These are phyloP conservation scores for Dendrobium officinale DNA, from an alignment of 106 monocot species.

Conservation along the genomic window DNA sequence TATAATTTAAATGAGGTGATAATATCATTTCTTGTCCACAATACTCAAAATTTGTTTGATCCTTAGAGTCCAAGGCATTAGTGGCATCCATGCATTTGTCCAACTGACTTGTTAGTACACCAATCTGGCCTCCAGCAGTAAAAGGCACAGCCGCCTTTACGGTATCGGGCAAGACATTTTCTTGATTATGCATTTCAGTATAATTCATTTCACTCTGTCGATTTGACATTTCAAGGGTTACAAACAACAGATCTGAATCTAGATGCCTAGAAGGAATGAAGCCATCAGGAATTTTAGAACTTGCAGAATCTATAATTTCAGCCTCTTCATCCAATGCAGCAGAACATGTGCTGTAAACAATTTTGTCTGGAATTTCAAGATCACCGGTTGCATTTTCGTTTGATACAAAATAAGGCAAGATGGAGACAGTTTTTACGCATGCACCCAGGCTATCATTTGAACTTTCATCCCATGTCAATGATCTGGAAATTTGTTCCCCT, in stretches of 20 bases:
- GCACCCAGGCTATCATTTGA: neutral
- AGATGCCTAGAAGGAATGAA: slow-evolving; percentile 20
- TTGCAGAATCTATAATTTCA: slow-evolving; percentile 35
- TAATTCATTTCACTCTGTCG: slow-evolving; percentile 14
- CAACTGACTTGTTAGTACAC: slow-evolving; percentile 47
- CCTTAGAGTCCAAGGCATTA: slow-evolving; percentile 59
- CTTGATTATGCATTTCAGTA: slow-evolving; percentile 15
- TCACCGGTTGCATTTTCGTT: neutral
- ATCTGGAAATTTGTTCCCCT: neutral
- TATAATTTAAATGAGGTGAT: slow-evolving; percentile 7
- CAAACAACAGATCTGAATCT: slow-evolving; percentile 16
- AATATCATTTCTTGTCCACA: slow-evolving; percentile 37
- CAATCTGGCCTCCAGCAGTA: slow-evolving; percentile 20
- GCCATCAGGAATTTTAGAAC: slow-evolving; percentile 27
- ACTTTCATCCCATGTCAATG: neutral
- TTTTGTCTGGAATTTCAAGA: neutral
- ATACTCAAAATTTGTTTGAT: slow-evolving; percentile 49
- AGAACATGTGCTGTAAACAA: slow-evolving; percentile 8
- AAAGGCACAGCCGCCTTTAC: slow-evolving; percentile 9
- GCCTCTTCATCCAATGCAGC: slow-evolving; percentile 63
- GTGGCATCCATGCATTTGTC: slow-evolving; percentile 76
- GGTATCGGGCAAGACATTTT: slow-evolving; percentile 19
- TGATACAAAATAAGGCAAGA: neutral
- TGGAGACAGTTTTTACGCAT: neutral
- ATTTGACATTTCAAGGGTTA: slow-evolving; percentile 20